Base-by-base conservation (phyloP, 441 rosid genomes). In the Breynia disticha region DNA sequence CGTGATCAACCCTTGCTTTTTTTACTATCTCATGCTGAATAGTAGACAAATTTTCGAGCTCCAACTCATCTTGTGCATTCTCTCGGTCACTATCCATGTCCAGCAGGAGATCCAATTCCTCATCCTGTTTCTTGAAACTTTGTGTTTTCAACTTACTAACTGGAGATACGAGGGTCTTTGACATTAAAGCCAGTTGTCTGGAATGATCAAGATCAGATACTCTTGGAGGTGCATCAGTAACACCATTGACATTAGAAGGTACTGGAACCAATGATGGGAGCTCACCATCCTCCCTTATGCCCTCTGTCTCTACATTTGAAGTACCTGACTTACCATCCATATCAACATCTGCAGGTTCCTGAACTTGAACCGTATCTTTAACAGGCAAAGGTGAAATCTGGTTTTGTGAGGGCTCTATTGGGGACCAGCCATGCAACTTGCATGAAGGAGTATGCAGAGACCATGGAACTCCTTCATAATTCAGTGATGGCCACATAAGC, bases 201-300 rank as follows among this genome's bases (percentile, higher is more conserved):
- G 84, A 76, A 66, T 79, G 88, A 49, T 69, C 86, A 55, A 68
- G 14, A 61, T 46, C 65, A 62, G 86, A 73, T 60, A 61, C 76
- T 73, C 74, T 81, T 18, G 68, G 57, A 39, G 78, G 63, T 57
- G 75, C 64, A 56, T 57, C 68, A 54, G 63, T 76, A 52, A 61
- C 55, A 70, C 72, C 78, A 60, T 56, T 76, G 59, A 59, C 63
- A 32, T 35, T 66, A 56, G 87, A 67, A 49, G 79, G 76, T 59
- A 65, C 71, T 63, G 72, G 62, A 63, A 71, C 64, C 75, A 86
- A 67, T 51, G 95, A 79, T 14, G 97, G 98, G 67, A 91, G 94
- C 73, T 91, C 97, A 66, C 95, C 98, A 63, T 91, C 97, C 71
- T 88, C 98, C 67, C 85, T 76, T 7, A 68, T 63, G 72, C 79